These are phyloP conservation scores for Cytidiella melzeri DNA, from an alignment of 768 basidiomycete species.

Conservation along the genomic window DNA sequence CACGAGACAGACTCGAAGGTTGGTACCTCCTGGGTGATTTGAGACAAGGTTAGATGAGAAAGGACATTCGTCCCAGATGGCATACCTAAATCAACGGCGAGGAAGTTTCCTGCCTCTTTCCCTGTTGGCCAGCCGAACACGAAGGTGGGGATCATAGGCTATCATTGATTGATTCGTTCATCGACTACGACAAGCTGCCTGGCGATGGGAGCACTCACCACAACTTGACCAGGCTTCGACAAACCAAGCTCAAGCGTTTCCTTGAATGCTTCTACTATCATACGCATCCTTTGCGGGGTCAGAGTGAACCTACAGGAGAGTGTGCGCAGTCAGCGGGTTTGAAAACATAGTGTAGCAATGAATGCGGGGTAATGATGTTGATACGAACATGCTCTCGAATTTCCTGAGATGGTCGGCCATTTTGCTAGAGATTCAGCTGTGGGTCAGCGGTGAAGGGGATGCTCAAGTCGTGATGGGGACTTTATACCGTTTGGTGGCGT, in stretches of 20 bases:
- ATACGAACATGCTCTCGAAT: conserved; percentile 76
- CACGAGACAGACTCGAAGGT: conserved; percentile 97
- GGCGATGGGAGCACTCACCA: conserved; percentile 52
- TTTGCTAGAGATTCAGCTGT: conserved; percentile 44
- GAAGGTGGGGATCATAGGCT: conserved; percentile 97
- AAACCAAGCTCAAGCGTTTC: conserved; percentile 87
- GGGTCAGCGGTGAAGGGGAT: conserved; percentile 4
- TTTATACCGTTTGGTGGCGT: conserved; percentile 84
- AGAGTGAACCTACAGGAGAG: conserved; percentile 61
- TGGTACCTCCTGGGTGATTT: conserved; percentile 71
- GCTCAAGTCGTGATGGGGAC: not conserved
- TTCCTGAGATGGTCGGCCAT: conserved; percentile 93
- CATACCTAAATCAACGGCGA: conserved; percentile 84
- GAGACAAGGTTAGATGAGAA: not conserved
- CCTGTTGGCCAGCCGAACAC: conserved; percentile 96
- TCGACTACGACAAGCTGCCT: not conserved
- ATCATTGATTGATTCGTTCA: conserved; percentile 5
- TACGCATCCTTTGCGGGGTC: conserved; percentile 88
- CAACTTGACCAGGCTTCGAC: conserved; percentile 73
- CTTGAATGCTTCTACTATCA: conserved; percentile 95
- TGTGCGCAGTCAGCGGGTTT: not conserved
- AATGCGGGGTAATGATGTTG: conserved; percentile 1
- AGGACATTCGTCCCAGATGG: too few relatives aligned
- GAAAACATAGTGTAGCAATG: not conserved
- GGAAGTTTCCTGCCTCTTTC: conserved; percentile 80